phyloP scores from a whole-genome alignment of 129 eudicot genomes.

The Arctium minus region DNA sequence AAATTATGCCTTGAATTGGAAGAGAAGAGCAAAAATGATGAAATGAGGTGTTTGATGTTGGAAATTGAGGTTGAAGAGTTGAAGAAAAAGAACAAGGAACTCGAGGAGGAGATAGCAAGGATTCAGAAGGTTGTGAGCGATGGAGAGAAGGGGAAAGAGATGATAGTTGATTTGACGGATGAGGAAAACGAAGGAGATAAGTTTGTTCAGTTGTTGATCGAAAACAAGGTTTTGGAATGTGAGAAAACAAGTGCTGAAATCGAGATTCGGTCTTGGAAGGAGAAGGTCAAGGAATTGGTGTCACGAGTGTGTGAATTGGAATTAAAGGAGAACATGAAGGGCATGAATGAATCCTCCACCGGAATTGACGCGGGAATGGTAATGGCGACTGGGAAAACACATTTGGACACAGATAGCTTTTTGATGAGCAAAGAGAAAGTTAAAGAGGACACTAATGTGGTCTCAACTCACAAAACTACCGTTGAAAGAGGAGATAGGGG shows the following conservation, averaged over 20 bases:
- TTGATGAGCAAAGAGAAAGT: not conserved
- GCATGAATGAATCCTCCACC: not conserved
- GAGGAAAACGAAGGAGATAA: slow-evolving; percentile 22
- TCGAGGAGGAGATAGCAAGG: slow-evolving; percentile 24
- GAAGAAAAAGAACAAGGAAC: slow-evolving; percentile 39
- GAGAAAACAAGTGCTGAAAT: slow-evolving; percentile 55
- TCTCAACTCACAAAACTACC: not conserved
- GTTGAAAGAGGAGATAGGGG: not conserved
- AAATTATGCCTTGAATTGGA: slow-evolving; percentile 30
- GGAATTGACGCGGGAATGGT: not conserved
- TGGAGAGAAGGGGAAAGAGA: slow-evolving; percentile 3
- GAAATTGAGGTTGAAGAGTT: slow-evolving; percentile 35
- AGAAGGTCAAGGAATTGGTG: slow-evolving; percentile 36
- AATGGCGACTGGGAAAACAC: not conserved
- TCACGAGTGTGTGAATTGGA: slow-evolving; percentile 13
- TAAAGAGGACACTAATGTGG: not conserved
- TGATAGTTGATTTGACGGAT: slow-evolving; percentile 8
- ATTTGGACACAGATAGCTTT: not conserved
- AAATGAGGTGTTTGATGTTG: slow-evolving; percentile 31
- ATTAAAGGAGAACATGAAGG: slow-evolving; percentile 3
- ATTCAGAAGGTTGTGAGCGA: not conserved
- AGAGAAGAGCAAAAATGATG: slow-evolving; percentile 28
- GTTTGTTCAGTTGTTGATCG: slow-evolving; percentile 37
- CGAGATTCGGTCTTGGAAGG: slow-evolving; percentile 36
- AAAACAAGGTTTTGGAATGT: slow-evolving; percentile 55